Conservation (phyloP, 169 alveolate genomes). For the Plasmodium cynomolgi region DNA sequence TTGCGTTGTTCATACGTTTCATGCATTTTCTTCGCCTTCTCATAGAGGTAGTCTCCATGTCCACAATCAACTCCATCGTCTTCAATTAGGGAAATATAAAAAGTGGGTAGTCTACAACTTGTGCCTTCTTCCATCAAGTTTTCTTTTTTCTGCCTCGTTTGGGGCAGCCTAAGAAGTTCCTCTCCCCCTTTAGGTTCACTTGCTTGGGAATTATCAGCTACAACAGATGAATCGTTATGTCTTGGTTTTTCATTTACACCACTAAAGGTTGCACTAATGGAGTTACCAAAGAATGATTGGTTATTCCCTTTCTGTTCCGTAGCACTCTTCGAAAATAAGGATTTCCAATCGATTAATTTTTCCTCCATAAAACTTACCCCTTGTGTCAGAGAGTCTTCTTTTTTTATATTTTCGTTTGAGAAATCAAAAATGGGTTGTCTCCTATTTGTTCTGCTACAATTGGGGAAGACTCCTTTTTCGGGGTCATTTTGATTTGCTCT, state of each 20-base stretch:
- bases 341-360: conserved; percentile 74
- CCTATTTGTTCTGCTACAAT: not conserved
- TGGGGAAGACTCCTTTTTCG: not conserved
- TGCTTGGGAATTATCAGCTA: not conserved
- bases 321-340: conserved; percentile 49
- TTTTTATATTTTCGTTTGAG: conserved; percentile 31
- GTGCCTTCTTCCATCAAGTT: not conserved
- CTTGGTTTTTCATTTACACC: conserved; percentile 4
- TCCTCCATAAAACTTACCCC: conserved; percentile 20
- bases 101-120: conserved; percentile 3
- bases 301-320: not conserved
- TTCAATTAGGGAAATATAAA: conserved; percentile 45
- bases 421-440: not conserved
- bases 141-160: not conserved
- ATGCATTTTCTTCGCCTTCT: conserved; percentile 64
- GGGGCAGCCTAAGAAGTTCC: conserved; percentile 5
- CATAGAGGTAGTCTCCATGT: conserved; percentile 51
- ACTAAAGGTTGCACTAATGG: conserved; percentile 29
- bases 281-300: conserved; percentile 17
- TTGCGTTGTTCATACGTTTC: conserved; percentile 41
- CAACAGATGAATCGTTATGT: not conserved
- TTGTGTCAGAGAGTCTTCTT: conserved; percentile 27
- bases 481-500: not conserved
- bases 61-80: conserved; percentile 68
- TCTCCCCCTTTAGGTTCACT: not conserved